Conservation (phyloP, 768 basidiomycete species). For the Ramaria rubella region DNA sequence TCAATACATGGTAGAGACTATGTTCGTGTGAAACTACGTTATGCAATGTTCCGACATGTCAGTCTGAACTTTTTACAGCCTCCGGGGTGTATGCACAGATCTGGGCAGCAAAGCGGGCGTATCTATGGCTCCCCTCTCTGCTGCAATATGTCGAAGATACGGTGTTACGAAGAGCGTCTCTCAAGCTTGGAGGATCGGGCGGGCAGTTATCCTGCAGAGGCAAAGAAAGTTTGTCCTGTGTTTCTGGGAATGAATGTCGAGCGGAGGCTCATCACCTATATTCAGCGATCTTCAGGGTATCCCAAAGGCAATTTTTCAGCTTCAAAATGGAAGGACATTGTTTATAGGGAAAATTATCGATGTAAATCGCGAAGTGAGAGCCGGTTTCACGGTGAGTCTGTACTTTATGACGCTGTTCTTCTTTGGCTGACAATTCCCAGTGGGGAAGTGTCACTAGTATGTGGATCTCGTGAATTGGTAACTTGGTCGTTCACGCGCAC, state of each 20-base stretch:
- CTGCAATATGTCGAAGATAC: constrained; percentile 21
- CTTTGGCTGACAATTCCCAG: constrained; percentile 25
- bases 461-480: neutral
- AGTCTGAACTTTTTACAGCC: neutral
- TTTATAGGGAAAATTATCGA: constrained; percentile 58
- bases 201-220: constrained; percentile 47
- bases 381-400: constrained; percentile 19
- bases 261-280: neutral
- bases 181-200: constrained; percentile 57
- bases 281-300: constrained; percentile 33
- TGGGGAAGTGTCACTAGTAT: constrained; percentile 25
- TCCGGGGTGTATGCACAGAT: constrained; percentile 16
- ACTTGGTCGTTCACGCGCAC: neutral
- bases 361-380: constrained; percentile 38
- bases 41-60: neutral
- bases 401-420: neutral
- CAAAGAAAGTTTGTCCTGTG: constrained; percentile 23
- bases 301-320: constrained; percentile 24
- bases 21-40: neutral
- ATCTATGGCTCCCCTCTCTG: constrained; percentile 22
- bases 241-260: neutral
- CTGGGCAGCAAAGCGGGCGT: constrained; percentile 26
- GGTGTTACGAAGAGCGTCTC: constrained; percentile 44
- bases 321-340: constrained; percentile 35
- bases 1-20: constrained; percentile 8